Conservation (phyloP, 2,329 filamentous ascomycete genomes). For the Penicillium sp. region DNA sequence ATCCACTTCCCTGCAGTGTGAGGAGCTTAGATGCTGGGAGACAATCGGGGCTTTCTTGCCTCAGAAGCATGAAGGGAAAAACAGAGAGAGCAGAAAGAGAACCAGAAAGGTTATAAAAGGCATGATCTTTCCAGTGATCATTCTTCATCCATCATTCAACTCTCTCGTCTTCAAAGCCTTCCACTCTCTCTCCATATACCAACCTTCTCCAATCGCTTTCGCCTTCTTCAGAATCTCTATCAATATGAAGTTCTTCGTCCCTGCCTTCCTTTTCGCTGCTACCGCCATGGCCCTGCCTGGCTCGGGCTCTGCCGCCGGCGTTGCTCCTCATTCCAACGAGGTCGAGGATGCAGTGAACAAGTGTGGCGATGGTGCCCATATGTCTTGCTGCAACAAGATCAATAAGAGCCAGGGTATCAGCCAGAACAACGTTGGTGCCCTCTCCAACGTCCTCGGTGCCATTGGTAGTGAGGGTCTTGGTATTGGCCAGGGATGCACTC, state of each 20-base stretch:
- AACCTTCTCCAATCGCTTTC: background rate
- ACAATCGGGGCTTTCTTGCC: background rate
- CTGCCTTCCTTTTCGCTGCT: conserved; percentile 25
- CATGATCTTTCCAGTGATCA: background rate
- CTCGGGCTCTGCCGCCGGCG: conserved; percentile 1
- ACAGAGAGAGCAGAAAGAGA: background rate
- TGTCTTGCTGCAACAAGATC: conserved; percentile 34
- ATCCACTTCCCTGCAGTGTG: conserved; percentile 5
- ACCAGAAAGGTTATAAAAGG: conserved; percentile 21
- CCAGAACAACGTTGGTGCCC: conserved; percentile 22
- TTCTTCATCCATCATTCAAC: conserved; percentile 8
- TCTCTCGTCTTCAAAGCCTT: conserved; percentile 3
- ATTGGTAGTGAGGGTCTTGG: conserved; percentile 28
- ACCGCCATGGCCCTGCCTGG: conserved; percentile 23
- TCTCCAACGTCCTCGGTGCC: conserved; percentile 26
- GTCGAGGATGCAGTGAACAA: conserved; percentile 20
- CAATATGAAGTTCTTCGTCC: conserved; percentile 31
- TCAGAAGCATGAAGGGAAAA: background rate
- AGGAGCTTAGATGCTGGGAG: background rate
- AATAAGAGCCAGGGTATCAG: conserved; percentile 23
- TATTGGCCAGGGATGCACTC: conserved; percentile 32
- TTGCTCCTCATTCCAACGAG: conserved; percentile 2
- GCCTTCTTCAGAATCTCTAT: background rate
- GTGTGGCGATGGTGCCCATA: conserved; percentile 25
- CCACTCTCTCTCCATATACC: background rate